Evolutionary conservation across 1,139 yeast species (phyloP).

Genomic region (Lodderomyces orthopsilosis): DNA sequence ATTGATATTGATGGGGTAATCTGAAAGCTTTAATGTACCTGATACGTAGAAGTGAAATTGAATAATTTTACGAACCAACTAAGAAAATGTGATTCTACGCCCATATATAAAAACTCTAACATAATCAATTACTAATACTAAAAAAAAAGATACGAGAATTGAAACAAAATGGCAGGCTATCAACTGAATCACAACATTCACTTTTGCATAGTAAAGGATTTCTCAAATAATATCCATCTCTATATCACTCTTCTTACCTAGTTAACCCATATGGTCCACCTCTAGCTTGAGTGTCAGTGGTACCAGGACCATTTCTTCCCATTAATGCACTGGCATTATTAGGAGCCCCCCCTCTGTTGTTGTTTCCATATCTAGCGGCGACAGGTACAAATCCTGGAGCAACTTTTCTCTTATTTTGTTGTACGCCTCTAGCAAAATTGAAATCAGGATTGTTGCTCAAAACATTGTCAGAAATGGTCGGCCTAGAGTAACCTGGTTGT

Average conservation of each 20-base stretch:
- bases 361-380: slow-evolving; percentile 16
- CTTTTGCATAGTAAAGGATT: no score
- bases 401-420: slow-evolving; percentile 19
- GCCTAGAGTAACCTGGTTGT: slow-evolving; percentile 13
- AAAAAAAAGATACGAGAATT: slow-evolving; percentile 2
- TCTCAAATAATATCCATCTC: no score
- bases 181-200: no score
- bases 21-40: no score
- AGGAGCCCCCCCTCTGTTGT: slow-evolving; percentile 12
- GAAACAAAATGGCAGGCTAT: neutral
- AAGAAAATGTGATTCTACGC: no score
- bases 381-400: slow-evolving; percentile 20
- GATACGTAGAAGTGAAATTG: neutral
- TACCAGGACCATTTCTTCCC: slow-evolving; percentile 12
- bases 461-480: slow-evolving; percentile 47
- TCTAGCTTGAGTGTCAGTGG: slow-evolving; percentile 14
- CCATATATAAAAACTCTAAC: neutral
- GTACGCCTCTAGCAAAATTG: slow-evolving; percentile 42
- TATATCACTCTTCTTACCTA: slow-evolving; percentile 7
- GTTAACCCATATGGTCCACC: slow-evolving; percentile 22
- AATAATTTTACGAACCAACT: no score
- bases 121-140: slow-evolving; percentile 3
- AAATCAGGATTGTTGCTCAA: slow-evolving; percentile 56
- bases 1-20: neutral
- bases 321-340: slow-evolving; percentile 15